Conservation (phyloP, 2,329 filamentous ascomycete genomes). For the Graphilbum sp. region DNA sequence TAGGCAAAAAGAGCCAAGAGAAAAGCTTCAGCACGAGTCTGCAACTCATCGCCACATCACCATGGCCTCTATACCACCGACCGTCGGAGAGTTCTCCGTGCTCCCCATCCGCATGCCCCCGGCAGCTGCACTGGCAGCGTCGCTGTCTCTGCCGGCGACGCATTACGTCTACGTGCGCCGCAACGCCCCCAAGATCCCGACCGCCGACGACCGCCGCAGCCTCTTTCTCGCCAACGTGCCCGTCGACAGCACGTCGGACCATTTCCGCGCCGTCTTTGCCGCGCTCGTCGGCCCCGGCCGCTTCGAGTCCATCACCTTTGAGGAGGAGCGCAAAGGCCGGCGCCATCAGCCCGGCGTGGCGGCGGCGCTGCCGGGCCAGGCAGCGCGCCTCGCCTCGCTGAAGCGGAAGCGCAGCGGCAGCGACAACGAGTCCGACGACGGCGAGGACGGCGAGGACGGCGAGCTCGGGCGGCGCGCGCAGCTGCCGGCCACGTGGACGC, state of each 20-base stretch:
- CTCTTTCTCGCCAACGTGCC: slow-evolving; percentile 88
- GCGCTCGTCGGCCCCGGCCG: slow-evolving; percentile 59
- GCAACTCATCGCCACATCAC: too few relatives aligned
- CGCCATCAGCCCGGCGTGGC: slow-evolving; percentile 12
- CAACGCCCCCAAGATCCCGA: slow-evolving; percentile 65
- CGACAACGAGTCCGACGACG: slow-evolving; percentile 1
- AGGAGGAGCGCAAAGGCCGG: slow-evolving; percentile 27
- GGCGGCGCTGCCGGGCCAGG: slow-evolving; percentile 28
- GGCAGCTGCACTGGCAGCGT: slow-evolving; percentile 35
- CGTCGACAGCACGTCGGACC: slow-evolving; percentile 61
- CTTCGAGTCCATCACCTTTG: slow-evolving; percentile 65
- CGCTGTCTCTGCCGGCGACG: slow-evolving; percentile 31
- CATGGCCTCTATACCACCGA: slow-evolving; percentile 20
- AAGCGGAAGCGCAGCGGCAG: slow-evolving; percentile 28
- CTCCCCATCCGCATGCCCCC: slow-evolving; percentile 53
- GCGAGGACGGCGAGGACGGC: slow-evolving; percentile 32
- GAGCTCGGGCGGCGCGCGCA: not conserved
- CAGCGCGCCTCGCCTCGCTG: slow-evolving; percentile 20
- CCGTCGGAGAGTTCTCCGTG: slow-evolving; percentile 46
- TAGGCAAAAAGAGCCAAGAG: not conserved
- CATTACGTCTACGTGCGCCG: slow-evolving; percentile 81
- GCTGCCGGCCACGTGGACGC: slow-evolving; percentile 58
- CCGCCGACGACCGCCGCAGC: slow-evolving; percentile 56
- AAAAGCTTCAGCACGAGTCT: too few relatives aligned
- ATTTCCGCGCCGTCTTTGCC: slow-evolving; percentile 61